A percentile compares a stretch with the other conserved stretches of the same genome.
These are phyloP conservation scores for Ganoderma sp. DNA, from an alignment of 1,284 basidiomycete species.

Conservation along the genomic window DNA sequence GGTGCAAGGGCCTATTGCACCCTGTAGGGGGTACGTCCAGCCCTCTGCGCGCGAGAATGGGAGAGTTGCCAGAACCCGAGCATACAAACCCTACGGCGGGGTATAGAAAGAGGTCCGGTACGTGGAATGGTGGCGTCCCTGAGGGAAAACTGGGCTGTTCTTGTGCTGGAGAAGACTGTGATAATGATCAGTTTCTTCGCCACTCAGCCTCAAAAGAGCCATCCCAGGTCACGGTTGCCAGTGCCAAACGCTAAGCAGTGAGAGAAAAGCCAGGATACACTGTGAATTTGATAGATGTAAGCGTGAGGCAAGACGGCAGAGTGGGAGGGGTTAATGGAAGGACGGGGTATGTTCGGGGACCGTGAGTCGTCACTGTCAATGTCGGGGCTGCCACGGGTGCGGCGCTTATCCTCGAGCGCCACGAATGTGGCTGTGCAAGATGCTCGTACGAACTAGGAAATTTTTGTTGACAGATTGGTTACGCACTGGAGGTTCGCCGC, in stretches of 20 bases:
- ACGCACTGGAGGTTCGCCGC: neutral
- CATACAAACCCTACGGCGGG: neutral
- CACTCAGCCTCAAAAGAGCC: too few relatives aligned
- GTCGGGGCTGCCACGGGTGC: neutral
- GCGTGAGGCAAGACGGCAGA: too few relatives aligned
- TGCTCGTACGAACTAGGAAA: neutral
- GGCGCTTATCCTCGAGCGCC: neutral
- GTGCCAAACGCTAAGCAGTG: too few relatives aligned
- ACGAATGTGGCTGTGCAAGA: neutral
- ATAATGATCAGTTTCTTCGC: neutral
- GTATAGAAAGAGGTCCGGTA: neutral
- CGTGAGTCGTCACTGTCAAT: too few relatives aligned
- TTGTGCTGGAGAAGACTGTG: neutral
- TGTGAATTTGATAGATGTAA: too few relatives aligned
- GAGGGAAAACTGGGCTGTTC: neutral
- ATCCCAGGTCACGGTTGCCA: too few relatives aligned
- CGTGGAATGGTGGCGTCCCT: neutral
- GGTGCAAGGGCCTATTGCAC: neutral
- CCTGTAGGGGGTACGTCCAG: neutral
- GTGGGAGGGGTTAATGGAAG: neutral
- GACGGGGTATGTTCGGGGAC: neutral
- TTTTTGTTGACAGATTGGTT: neutral
- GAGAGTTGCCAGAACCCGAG: neutral
- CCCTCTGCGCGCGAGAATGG: conserved; percentile 4
- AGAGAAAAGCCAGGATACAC: too few relatives aligned